Conservation (phyloP, 768 basidiomycete genomes). For the Russula lepida region DNA sequence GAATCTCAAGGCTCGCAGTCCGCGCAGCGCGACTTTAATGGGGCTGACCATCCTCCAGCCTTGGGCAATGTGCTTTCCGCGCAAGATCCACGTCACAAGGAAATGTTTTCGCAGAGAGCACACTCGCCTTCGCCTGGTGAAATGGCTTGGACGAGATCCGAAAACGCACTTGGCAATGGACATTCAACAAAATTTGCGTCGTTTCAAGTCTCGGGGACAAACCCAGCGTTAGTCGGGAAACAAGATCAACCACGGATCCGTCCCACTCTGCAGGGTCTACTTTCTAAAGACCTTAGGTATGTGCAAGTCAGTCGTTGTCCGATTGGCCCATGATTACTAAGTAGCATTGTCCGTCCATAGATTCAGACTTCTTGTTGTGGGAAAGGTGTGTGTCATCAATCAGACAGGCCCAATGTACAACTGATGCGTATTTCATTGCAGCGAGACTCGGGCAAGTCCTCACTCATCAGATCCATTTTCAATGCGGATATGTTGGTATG, state of each 20-base stretch:
- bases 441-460: conserved; percentile 4
- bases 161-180: not conserved
- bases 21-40: not conserved
- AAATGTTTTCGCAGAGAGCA: no score
- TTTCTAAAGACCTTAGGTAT: conserved; percentile 5
- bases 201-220: not conserved
- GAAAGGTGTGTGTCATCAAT: not conserved
- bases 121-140: no score
- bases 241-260: not conserved
- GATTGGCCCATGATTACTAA: not conserved
- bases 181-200: not conserved
- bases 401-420: no score
- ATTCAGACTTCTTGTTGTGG: conserved; percentile 9
- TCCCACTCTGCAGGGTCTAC: not conserved
- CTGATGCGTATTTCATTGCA: not conserved
- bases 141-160: not conserved
- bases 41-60: not conserved
- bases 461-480: not conserved
- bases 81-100: not conserved
- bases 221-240: no score
- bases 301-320: not conserved
- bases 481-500: conserved; percentile 6
- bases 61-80: no score
- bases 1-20: not conserved
- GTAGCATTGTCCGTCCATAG: not conserved